Percentiles rank a stretch among this genome's conserved stretches.
Conservation (phyloP, 2,329 filamentous ascomycete genomes). For the Colletotrichum sansevieriae region DNA sequence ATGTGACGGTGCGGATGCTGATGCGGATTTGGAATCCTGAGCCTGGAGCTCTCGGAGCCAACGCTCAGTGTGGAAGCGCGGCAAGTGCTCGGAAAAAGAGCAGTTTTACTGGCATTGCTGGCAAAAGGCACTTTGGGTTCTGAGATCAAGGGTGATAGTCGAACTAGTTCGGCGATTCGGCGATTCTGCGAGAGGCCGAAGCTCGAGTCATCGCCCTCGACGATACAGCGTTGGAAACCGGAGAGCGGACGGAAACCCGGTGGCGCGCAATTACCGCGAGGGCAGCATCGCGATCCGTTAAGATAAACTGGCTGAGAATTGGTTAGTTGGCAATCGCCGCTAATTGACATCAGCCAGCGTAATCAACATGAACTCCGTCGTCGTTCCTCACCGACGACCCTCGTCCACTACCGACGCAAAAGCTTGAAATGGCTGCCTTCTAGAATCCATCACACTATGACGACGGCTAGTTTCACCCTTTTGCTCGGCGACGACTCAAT, state of each 20-base stretch:
- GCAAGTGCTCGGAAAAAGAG: not conserved
- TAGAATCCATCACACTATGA: constrained; percentile 16
- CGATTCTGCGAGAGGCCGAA: constrained; percentile 3
- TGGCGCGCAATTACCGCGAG: constrained; percentile 11
- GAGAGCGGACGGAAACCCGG: not conserved
- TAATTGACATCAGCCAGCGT: not conserved
- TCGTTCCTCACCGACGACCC: not conserved
- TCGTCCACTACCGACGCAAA: not conserved
- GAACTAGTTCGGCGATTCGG: not conserved
- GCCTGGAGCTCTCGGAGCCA: not conserved
- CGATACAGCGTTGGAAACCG: not conserved
- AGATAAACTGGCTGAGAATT: not conserved
- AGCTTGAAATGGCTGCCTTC: constrained; percentile 7
- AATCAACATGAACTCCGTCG: not conserved
- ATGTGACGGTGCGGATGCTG: constrained; percentile 15
- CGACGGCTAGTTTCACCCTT: constrained; percentile 25
- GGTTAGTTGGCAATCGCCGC: not conserved
- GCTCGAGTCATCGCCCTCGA: not conserved
- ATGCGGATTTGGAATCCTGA: not conserved
- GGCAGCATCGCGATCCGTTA: constrained; percentile 1
- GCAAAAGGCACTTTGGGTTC: not conserved
- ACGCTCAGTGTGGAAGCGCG: constrained; percentile 14
- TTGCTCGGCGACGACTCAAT: constrained; percentile 4
- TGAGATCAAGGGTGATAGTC: not conserved
- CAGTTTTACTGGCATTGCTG: not conserved